These are phyloP conservation scores for Colletotrichum endophyticum DNA, from an alignment of 2,329 filamentous ascomycete species.

Conservation along the genomic window DNA sequence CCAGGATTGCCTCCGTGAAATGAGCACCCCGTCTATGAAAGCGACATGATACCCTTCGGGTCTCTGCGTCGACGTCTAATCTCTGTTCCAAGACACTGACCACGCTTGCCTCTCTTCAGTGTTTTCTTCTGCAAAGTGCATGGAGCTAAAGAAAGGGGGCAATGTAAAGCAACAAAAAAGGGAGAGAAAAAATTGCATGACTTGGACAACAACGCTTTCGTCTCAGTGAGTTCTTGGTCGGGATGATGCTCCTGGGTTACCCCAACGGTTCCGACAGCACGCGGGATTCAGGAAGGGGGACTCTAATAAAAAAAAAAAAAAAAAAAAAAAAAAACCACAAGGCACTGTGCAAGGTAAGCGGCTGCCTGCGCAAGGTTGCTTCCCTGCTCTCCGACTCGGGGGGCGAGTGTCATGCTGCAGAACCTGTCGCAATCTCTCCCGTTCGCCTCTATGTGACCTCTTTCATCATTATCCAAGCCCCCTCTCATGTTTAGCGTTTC, in stretches of 20 bases:
- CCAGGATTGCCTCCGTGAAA: neutral
- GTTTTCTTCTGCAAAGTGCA: neutral
- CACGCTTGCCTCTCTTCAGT: neutral
- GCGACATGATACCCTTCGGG: neutral
- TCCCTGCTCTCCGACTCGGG: neutral
- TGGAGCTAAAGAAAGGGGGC: neutral
- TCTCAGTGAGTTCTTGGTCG: neutral
- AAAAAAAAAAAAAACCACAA: too few species aligned
- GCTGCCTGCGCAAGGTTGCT: neutral
- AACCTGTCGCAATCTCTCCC: neutral
- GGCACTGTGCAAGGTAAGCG: neutral
- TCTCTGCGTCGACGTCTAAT: neutral
- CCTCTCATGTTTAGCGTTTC: neutral
- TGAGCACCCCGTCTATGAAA: neutral
- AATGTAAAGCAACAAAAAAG: neutral
- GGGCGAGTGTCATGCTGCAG: neutral
- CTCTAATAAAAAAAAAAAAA: too few species aligned
- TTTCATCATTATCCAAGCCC: neutral
- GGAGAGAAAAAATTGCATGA: neutral
- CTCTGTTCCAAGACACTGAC: neutral
- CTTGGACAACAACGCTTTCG: neutral
- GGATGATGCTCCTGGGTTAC: neutral
- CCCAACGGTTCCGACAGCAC: neutral
- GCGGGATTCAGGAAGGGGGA: neutral
- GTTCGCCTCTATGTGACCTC: conserved; percentile 22